Base-by-base conservation (phyloP, 1,139 yeast species). In the Candida sp. region DNA sequence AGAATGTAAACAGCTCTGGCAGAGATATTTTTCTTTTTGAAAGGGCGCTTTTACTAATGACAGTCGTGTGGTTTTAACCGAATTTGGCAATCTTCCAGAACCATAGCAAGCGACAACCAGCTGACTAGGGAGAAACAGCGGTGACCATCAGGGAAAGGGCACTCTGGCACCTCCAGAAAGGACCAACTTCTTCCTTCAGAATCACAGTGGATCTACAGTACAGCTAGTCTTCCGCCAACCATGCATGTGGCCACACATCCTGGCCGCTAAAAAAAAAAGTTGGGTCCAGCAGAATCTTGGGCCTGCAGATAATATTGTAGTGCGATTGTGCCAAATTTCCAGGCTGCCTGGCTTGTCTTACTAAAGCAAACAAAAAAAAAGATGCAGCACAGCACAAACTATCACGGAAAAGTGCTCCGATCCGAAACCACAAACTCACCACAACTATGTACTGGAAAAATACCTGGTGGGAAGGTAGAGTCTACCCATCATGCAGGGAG, bases 361-460 rank as follows among this genome's bases (percentile, higher is more conserved):
- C 17, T 17, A 17, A 17, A 17, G 2, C 17, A 17, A 17, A 17
- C 1, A 17, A 17, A 17, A 17, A 17, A 17, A 17, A 17, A 17
- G 17, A 17, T 2, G 17, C 17, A 17, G 17, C 17, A 17, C 12
- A 33, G 35, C 12, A 3, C 12, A 6, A 11, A 11, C 2, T 33
- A 33, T 33, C 12, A 33, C 12, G 17, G 17, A 17, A 17, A 17
- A 17, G 17, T 17, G 17, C 17, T 17, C 17, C 17, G 17, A 17
- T 17, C 17, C 17, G 17, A 17, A 17, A 17, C 17, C 17, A 17
- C 17, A 17, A 17, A 17, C 17, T 17, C 17, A 17, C 17, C 17
- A 17, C 17, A 17, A 17, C 17, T 2, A 75, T 76, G 80, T 73
- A 74, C 51, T 76, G 81, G 80, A 66, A 75, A 50, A 61, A 65